Evolutionary conservation across 73 alveolate species (phyloP).

Genomic region (Effrenium voratum): DNA sequence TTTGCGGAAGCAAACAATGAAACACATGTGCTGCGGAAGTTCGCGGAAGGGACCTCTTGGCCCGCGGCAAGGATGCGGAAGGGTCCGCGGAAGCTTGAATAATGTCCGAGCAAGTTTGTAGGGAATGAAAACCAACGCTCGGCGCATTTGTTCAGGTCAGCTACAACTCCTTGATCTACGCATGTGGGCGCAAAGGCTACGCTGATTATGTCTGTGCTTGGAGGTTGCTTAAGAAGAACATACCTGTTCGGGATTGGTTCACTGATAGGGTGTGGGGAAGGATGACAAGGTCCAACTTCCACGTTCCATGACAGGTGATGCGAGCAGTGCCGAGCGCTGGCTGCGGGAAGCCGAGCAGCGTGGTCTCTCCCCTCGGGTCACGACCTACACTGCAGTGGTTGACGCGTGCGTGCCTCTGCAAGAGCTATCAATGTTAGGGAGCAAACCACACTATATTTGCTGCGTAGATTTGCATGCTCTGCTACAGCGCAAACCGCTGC

Average conservation of each 20-base stretch:
- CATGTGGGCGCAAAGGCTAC: conserved; percentile 82
- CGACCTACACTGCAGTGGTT: conserved; percentile 89
- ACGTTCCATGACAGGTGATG: neutral
- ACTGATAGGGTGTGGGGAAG: neutral
- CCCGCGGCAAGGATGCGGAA: no score
- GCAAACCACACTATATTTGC: no score
- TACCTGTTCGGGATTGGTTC: neutral
- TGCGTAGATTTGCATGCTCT: neutral
- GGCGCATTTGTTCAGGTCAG: conserved; percentile 8
- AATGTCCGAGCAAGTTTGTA: no score
- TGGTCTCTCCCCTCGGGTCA: conserved; percentile 73
- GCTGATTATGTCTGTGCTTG: neutral
- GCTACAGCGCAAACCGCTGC: no score
- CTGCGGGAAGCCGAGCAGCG: conserved; percentile 76
- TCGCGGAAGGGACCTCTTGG: no score
- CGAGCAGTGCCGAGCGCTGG: conserved; percentile 87
- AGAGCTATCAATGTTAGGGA: neutral
- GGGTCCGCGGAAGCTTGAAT: no score
- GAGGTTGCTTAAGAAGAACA: neutral
- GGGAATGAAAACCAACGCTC: no score
- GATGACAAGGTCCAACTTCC: neutral
- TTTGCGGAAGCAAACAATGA: no score
- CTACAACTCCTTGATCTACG: conserved; percentile 91
- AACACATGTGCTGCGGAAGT: no score
- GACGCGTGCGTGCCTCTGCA: conserved; percentile 56